phyloP scores from a whole-genome alignment of 2,329 filamentous ascomycete genomes.

The Nectriaceae sp. region DNA sequence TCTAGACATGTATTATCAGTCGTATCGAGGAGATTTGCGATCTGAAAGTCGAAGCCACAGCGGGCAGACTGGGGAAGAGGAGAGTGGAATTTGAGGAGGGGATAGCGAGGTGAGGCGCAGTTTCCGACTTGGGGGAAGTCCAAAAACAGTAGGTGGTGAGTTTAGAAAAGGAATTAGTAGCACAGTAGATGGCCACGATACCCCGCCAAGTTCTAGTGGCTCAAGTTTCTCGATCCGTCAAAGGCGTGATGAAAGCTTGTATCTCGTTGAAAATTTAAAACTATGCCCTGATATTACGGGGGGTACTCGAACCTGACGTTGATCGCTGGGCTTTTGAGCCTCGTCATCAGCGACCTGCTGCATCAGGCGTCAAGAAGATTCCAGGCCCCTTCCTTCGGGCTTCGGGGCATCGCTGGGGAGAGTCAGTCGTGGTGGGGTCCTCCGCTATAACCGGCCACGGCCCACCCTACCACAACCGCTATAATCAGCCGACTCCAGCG shows the following conservation, averaged over 20 bases:
- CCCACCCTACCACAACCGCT: neutral
- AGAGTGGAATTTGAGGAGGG: neutral
- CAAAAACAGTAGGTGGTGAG: slow-evolving; percentile 25
- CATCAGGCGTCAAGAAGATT: neutral
- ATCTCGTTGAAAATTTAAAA: too few species aligned
- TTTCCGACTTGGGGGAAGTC: slow-evolving; percentile 3
- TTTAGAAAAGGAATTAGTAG: slow-evolving; percentile 20
- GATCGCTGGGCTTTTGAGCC: neutral
- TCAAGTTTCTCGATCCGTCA: neutral
- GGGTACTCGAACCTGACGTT: too few species aligned
- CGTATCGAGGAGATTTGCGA: neutral
- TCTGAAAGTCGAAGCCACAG: slow-evolving; percentile 5
- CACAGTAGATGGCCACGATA: slow-evolving; percentile 15
- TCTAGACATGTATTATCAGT: slow-evolving; percentile 24
- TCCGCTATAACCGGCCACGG: too few species aligned
- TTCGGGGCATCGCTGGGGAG: neutral
- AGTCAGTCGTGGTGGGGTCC: neutral
- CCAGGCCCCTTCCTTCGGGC: neutral
- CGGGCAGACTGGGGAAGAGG: neutral
- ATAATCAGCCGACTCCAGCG: neutral
- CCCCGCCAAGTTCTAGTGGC: slow-evolving; percentile 22
- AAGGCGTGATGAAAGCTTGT: too few species aligned
- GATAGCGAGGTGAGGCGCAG: slow-evolving; percentile 6
- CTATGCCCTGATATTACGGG: too few species aligned
- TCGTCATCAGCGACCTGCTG: too few species aligned